A percentile compares a stretch with the other conserved stretches of the same genome.
phyloP scores from a whole-genome alignment of 768 basidiomycete genomes.

The Zangia roseola region DNA sequence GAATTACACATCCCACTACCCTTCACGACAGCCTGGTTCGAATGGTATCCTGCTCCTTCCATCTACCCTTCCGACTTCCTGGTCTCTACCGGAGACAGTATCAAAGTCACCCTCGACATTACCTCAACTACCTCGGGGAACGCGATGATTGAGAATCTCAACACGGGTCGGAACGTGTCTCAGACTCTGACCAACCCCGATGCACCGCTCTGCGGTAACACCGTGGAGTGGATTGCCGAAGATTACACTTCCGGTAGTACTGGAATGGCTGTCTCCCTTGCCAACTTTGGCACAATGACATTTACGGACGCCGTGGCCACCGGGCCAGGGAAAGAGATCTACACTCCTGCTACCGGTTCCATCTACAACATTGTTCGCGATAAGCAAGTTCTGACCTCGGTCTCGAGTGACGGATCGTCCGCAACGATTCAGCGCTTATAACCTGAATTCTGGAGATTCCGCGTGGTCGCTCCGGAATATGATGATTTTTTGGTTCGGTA shows the following conservation, averaged over 20 bases:
- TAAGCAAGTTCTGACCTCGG: slow-evolving; percentile 1
- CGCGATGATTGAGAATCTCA: not conserved
- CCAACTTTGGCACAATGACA: slow-evolving; percentile 1
- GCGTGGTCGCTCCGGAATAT: no score
- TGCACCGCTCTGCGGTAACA: not conserved
- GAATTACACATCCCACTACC: not conserved
- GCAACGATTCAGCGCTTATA: not conserved
- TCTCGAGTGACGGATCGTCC: not conserved
- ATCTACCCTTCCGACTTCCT: not conserved
- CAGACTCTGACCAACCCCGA: not conserved
- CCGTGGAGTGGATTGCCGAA: slow-evolving; percentile 3
- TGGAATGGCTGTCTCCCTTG: not conserved
- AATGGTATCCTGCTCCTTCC: not conserved
- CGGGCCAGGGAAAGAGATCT: not conserved
- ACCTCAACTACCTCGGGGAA: not conserved
- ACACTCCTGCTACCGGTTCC: not conserved
- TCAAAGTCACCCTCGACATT: not conserved
- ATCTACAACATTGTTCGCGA: not conserved
- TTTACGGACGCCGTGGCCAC: not conserved
- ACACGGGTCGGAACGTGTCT: not conserved
- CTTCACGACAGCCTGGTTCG: slow-evolving; percentile 1
- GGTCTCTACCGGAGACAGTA: not conserved
- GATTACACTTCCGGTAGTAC: not conserved
- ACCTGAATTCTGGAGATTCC: no score
- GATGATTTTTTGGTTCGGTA: no score